These are phyloP conservation scores for Coniochaeta prunicola DNA, from an alignment of 2,329 filamentous ascomycete species.

Conservation along the genomic window DNA sequence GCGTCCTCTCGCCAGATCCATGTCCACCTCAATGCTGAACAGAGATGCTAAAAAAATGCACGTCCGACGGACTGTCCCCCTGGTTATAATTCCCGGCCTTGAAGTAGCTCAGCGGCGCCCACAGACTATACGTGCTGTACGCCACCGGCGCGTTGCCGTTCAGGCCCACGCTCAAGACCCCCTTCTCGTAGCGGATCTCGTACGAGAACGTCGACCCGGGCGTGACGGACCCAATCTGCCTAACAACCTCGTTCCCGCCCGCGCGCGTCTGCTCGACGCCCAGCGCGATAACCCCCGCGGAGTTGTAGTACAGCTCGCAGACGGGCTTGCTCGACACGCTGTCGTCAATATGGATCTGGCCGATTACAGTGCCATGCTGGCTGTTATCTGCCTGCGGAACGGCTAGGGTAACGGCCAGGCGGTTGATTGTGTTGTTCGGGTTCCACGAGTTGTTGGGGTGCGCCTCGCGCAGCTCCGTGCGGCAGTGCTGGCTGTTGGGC, in stretches of 20 bases:
- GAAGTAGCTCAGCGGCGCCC: conserved; percentile 26
- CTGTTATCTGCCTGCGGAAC: conserved; percentile 20
- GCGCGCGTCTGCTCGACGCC: conserved; percentile 28
- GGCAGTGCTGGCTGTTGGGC: conserved; percentile 31
- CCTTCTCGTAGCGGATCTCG: conserved; percentile 26
- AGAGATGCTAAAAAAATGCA: conserved; percentile 14
- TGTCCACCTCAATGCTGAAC: conserved; percentile 10
- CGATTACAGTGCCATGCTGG: conserved; percentile 27
- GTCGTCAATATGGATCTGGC: conserved; percentile 30
- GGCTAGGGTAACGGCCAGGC: conserved; percentile 21
- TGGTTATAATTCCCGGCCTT: conserved; percentile 31
- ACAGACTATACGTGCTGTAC: conserved; percentile 19
- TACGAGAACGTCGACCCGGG: conserved; percentile 26
- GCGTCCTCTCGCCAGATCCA: too few species aligned
- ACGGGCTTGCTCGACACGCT: conserved; percentile 29
- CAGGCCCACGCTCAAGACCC: conserved; percentile 22
- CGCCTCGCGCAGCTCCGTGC: conserved; percentile 31
- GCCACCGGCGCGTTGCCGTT: conserved; percentile 18
- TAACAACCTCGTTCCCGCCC: conserved; percentile 22
- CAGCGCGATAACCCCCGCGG: conserved; percentile 23
- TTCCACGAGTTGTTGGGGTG: conserved; percentile 21
- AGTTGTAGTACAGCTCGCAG: conserved; percentile 29
- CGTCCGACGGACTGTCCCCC: conserved; percentile 16
- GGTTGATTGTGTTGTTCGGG: conserved; percentile 23
- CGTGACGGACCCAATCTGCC: conserved; percentile 21